Conservation (phyloP, 176 grass and related monocot species). For the Ampelocalamus luodianensis region DNA sequence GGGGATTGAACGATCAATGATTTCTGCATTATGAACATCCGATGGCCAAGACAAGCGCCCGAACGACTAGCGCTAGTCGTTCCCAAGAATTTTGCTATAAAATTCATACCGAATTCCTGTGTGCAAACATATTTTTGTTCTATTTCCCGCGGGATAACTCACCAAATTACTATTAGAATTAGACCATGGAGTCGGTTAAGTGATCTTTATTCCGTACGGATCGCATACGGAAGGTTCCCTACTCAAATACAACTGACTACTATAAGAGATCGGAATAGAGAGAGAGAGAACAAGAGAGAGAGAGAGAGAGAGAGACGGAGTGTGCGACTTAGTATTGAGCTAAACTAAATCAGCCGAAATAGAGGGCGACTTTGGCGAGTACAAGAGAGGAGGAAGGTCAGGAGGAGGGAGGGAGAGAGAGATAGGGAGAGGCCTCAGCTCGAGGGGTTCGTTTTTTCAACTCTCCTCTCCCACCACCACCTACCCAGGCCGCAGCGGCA, state of each 20-base stretch:
- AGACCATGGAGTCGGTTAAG: background rate
- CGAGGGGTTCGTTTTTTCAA: background rate
- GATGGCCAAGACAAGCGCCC: too few species aligned
- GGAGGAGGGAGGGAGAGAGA: background rate
- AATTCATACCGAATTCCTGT: background rate
- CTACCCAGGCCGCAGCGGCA: conserved; percentile 3
- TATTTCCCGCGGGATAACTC: background rate
- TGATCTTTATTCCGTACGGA: background rate
- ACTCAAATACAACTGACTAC: background rate
- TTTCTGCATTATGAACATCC: too few species aligned
- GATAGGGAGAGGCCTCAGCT: background rate
- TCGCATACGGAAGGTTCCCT: background rate
- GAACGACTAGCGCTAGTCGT: too few species aligned
- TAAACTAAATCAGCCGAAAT: conserved; percentile 7
- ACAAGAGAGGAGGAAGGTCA: background rate
- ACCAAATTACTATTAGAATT: background rate
- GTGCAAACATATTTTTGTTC: background rate
- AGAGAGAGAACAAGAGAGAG: too few species aligned
- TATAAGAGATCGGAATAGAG: background rate
- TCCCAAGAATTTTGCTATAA: background rate
- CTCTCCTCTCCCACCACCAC: conserved; percentile 27
- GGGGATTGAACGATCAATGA: too few species aligned
- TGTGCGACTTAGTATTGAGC: conserved; percentile 1
- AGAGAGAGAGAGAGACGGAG: background rate
- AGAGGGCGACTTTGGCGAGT: conserved; percentile 27